Evolutionary conservation across 2,329 filamentous ascomycete genomes (phyloP).

Genomic region (Penicillium sp.): DNA sequence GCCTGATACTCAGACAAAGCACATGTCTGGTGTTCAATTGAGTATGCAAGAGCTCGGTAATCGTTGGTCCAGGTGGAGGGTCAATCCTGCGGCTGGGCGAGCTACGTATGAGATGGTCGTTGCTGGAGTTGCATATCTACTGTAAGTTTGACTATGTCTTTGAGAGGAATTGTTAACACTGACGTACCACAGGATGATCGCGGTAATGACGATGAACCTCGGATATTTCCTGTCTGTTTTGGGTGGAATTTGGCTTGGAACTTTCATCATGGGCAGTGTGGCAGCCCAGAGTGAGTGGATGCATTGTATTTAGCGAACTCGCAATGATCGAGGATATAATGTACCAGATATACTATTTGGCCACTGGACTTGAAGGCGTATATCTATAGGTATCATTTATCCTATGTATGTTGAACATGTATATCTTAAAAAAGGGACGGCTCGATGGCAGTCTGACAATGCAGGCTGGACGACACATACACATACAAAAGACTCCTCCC

Average conservation of each 20-base stretch:
- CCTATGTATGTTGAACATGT: too few relatives aligned
- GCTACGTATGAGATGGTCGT: conserved; percentile 67
- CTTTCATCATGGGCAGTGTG: conserved; percentile 24
- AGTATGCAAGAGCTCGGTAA: conserved; percentile 16
- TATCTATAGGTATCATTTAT: too few relatives aligned
- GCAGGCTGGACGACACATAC: too few relatives aligned
- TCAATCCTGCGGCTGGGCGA: conserved; percentile 73
- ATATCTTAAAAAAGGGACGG: too few relatives aligned
- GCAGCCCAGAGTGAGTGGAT: conserved; percentile 20
- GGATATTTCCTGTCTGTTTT: conserved; percentile 79
- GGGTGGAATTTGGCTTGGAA: conserved; percentile 57
- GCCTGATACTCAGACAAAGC: background rate
- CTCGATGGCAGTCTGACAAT: too few relatives aligned
- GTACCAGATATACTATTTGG: too few relatives aligned
- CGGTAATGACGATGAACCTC: conserved; percentile 82
- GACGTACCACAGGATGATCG: conserved; percentile 56
- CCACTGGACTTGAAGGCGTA: too few relatives aligned
- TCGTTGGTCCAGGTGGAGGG: conserved; percentile 57
- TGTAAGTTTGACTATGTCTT: conserved; percentile 58
- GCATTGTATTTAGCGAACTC: conserved; percentile 9
- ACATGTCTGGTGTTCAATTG: conserved; percentile 6
- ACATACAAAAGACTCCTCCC: too few relatives aligned
- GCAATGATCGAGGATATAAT: background rate
- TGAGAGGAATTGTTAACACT: background rate
- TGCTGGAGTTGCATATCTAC: conserved; percentile 71